phyloP scores from a whole-genome alignment of 352 stramenopile genomes.

The Phytophthora pseudosyringae region DNA sequence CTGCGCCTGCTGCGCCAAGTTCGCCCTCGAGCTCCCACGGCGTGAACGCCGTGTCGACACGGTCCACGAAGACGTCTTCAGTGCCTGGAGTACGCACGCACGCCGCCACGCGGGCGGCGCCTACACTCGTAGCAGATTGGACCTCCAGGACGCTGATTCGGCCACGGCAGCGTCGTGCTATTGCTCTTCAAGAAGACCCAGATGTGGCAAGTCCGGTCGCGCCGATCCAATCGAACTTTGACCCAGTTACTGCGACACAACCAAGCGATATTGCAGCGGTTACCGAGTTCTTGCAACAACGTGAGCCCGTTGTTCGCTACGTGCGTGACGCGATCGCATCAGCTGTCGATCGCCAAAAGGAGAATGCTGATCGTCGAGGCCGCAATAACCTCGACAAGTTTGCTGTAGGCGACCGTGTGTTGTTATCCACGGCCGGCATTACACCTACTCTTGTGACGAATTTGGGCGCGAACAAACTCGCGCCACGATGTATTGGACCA shows the following conservation, averaged over 20 bases:
- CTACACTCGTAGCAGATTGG: background rate
- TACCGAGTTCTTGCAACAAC: too few species aligned
- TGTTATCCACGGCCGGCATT: constrained; percentile 20
- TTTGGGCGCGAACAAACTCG: constrained; percentile 12
- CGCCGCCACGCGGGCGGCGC: too few species aligned
- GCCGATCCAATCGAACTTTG: too few species aligned
- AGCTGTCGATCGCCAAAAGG: constrained; percentile 33
- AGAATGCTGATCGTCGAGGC: constrained; percentile 21
- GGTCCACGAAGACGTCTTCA: too few species aligned
- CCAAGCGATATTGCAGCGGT: too few species aligned
- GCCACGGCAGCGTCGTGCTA: background rate
- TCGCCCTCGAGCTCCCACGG: too few species aligned
- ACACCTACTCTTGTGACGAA: constrained; percentile 2
- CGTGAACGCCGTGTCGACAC: too few species aligned
- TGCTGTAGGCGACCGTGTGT: constrained; percentile 11
- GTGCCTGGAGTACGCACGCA: too few species aligned
- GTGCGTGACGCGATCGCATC: constrained; percentile 26
- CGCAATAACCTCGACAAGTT: constrained; percentile 15
- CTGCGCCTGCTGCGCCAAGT: too few species aligned
- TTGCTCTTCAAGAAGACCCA: too few species aligned
- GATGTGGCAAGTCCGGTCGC: too few species aligned
- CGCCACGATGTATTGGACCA: constrained; percentile 16
- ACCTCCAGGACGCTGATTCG: constrained; percentile 1
- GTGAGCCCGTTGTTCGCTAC: background rate
- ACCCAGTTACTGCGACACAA: too few species aligned